Evolutionary conservation across 176 grass and related monocot species (phyloP), one percentile per base, ranked within the genome.

Genomic region (Poa pratensis): DNA sequence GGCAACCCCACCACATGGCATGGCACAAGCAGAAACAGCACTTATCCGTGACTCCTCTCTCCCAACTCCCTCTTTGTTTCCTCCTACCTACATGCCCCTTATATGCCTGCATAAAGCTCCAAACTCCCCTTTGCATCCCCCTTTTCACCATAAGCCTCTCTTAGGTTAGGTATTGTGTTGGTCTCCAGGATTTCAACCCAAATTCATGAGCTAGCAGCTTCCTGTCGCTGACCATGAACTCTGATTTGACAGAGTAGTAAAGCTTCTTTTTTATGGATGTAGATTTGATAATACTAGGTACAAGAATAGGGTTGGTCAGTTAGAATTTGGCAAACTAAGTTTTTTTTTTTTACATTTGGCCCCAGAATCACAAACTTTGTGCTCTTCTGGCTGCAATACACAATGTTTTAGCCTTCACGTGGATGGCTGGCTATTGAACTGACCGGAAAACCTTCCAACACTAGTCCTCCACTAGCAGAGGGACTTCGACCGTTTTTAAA

Each of bases 61-160:
- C 73, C 77, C 77, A 93, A 90, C 85, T 54, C 48, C 42, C 88
- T 61, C 40, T 82, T 75, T 90, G 84, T 77, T 81, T 16, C 58
- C 73, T 50, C 78, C 73, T 78, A 71, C 81, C 85, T 84, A 80
- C 84, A 90, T 87, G 89, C 65, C 66, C 63, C 85, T 68, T 88
- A 75, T 84, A 75, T 82, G 68, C 85, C 74, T 87, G 69, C 81
- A 85, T 89, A 86, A 82, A 88, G 86, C 57, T 88, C 86, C 86
- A 88, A 88, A 84, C 65, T 77, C 48, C 49, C 59, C 59, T 28
- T 64, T 58, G 14, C 39, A 75, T 75, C 67, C 26, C 49, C 83
- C 57, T 81, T 80, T 80, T 83, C 76, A 55, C 39, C 85, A 76
- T 62, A 91, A 84, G 67, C 75, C 60, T 84, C 85, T 84, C 68